Percentiles rank a stretch among this genome's conserved stretches.
Conservation (phyloP, 2,329 filamentous ascomycete genomes). For the Curvularia hawaiiensis region DNA sequence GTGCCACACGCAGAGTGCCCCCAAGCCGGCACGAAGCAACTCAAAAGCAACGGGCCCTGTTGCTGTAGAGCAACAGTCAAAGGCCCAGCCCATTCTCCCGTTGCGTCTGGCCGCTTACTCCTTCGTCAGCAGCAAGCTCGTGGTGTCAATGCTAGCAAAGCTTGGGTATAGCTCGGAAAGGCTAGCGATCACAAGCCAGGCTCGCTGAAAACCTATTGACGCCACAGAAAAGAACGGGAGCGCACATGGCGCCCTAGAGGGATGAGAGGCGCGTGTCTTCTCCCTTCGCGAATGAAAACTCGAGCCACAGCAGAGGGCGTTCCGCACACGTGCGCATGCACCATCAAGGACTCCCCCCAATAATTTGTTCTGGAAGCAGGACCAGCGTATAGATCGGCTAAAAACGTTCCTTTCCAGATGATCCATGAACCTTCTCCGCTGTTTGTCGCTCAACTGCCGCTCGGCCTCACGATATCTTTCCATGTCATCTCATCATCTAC, state of each 20-base stretch:
- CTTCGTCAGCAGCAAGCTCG: neutral
- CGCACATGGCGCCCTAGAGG: conserved; percentile 15
- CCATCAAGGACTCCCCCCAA: neutral
- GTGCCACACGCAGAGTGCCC: neutral
- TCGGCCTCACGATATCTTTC: neutral
- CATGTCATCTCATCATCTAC: neutral
- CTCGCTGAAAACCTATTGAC: neutral
- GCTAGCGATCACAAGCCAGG: neutral
- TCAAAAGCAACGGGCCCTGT: neutral
- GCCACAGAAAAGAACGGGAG: conserved; percentile 11
- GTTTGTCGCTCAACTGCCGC: neutral
- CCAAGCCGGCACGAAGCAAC: neutral
- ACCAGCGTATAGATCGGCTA: neutral
- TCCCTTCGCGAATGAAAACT: conserved; percentile 11
- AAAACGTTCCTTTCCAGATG: neutral
- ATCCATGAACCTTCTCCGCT: neutral
- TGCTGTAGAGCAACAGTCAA: neutral
- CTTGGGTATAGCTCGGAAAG: neutral
- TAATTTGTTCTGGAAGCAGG: neutral
- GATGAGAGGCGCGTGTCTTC: conserved; percentile 8
- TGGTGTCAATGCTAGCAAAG: neutral
- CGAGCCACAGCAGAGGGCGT: neutral
- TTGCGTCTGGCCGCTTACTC: neutral
- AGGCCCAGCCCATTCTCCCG: neutral
- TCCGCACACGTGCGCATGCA: neutral